phyloP scores from a whole-genome alignment of 805 yeast species.

The Spathaspora hagerdaliae region DNA sequence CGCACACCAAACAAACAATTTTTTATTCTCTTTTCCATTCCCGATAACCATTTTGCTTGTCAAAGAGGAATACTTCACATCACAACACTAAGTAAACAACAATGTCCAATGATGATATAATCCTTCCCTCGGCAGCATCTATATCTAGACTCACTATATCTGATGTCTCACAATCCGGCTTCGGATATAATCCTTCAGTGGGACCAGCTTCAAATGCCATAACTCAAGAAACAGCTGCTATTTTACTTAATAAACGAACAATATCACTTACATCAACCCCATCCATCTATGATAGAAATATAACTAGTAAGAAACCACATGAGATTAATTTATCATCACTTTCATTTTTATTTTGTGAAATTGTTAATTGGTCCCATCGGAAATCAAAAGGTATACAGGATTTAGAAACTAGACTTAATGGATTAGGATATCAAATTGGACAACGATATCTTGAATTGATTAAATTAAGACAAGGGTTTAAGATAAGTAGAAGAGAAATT shows the following conservation, averaged over 20 bases:
- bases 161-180: constrained; percentile 26
- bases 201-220: constrained; percentile 40
- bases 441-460: constrained; percentile 64
- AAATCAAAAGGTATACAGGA: constrained; percentile 67
- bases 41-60: too few relatives aligned
- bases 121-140: constrained; percentile 27
- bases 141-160: constrained; percentile 24
- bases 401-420: constrained; percentile 51
- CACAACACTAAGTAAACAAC: neutral
- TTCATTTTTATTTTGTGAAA: constrained; percentile 66
- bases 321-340: constrained; percentile 67
- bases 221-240: constrained; percentile 32
- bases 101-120: constrained; percentile 19
- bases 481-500: constrained; percentile 60
- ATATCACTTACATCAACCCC: constrained; percentile 29
- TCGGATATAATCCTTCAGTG: constrained; percentile 42
- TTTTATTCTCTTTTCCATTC: too few relatives aligned
- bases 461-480: constrained; percentile 61
- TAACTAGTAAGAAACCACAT: constrained; percentile 55
- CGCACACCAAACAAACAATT: neutral
- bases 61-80: too few relatives aligned
- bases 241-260: constrained; percentile 29
- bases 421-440: constrained; percentile 77
- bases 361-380: constrained; percentile 60
- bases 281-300: constrained; percentile 64